Evolutionary conservation across 345 rosid genomes (phyloP), one percentile per base, ranked within the genome.

Genomic region (Pistacia atlantica): DNA sequence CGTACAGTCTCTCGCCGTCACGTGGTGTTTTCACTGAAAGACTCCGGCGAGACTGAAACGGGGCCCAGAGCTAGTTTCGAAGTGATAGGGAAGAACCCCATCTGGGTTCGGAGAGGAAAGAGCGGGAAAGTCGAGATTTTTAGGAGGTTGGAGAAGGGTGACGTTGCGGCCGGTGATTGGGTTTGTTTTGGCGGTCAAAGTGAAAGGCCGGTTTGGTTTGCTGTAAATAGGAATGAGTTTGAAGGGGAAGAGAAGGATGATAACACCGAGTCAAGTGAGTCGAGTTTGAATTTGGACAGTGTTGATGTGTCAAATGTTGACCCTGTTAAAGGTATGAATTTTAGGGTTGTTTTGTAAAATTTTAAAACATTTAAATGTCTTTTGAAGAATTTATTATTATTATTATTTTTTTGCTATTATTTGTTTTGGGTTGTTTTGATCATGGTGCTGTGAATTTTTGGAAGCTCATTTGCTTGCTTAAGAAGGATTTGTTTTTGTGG

Each of bases 71-170:
- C 86, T 79, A 81, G 76, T 22, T 79, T 92, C 73, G 81, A 85
- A 73, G 97, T 92, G 55, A 69, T 87, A 28, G 95, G 98, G 56
- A 88, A 78, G 81, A 94, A 92, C 73, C 97, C 94, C 11, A 65
- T 91, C 10, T 94, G 98, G 95, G 80, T 88, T 10, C 74, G 83
- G 69, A 77, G 81, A 71, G 22, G 78, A 71, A 52, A 65, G 25
- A 79, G 72, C 10, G 86, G 81, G 7, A 78, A 75, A 38, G 78
- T 90, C 11, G 80, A 16, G 80, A 83, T 85, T 71, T 86, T 83
- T 42, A 86, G 87, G 59, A 90, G 68, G 72, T 75, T 73, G 3
- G 93, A 92, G 67, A 82, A 80, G 38, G 95, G 90, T 51, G 87
- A 76, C 77, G 64, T 90, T 58, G 73, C 31, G 4, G 79, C 63